phyloP scores from a whole-genome alignment of 176 grass and related monocot species.

The Oryza australiensis region DNA sequence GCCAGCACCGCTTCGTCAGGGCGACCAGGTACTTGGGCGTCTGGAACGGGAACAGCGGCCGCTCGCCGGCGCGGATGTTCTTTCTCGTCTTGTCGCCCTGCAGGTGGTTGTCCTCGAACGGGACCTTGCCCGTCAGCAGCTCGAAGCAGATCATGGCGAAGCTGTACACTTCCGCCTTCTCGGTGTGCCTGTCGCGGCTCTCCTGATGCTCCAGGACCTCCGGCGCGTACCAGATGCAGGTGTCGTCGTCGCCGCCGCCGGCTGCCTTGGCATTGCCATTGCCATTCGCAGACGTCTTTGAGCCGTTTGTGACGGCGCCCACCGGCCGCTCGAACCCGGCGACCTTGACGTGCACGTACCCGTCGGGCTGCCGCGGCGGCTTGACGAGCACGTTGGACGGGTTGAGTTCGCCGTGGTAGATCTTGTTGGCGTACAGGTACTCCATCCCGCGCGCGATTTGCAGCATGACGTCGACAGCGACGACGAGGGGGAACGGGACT shows the following conservation, averaged over 20 bases:
- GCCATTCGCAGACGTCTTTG: slow-evolving; percentile 37
- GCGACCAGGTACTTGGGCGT: slow-evolving; percentile 73
- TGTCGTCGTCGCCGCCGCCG: background rate
- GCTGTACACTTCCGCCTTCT: slow-evolving; percentile 95
- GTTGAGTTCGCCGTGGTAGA: slow-evolving; percentile 83
- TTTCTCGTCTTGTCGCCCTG: slow-evolving; percentile 93
- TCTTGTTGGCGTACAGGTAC: slow-evolving; percentile 69
- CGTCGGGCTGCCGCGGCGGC: slow-evolving; percentile 53
- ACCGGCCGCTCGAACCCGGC: slow-evolving; percentile 48
- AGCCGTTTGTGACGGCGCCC: background rate
- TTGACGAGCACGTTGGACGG: slow-evolving; percentile 75
- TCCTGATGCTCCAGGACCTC: too few relatives aligned
- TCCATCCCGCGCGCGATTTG: slow-evolving; percentile 93
- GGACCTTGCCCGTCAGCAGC: slow-evolving; percentile 85
- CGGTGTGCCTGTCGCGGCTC: slow-evolving; percentile 65
- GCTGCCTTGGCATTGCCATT: too few relatives aligned
- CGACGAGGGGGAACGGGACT: slow-evolving; percentile 59
- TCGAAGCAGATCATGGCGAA: slow-evolving; percentile 92
- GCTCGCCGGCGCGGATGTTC: slow-evolving; percentile 85
- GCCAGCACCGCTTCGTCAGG: slow-evolving; percentile 85
- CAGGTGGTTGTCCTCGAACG: slow-evolving; percentile 93
- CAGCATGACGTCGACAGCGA: slow-evolving; percentile 80
- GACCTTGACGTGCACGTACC: slow-evolving; percentile 81
- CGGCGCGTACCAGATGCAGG: slow-evolving; percentile 88
- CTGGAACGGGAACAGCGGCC: slow-evolving; percentile 87